Base-by-base conservation (phyloP, 2,329 filamentous ascomycete species). In the Monosporascus ibericus region DNA sequence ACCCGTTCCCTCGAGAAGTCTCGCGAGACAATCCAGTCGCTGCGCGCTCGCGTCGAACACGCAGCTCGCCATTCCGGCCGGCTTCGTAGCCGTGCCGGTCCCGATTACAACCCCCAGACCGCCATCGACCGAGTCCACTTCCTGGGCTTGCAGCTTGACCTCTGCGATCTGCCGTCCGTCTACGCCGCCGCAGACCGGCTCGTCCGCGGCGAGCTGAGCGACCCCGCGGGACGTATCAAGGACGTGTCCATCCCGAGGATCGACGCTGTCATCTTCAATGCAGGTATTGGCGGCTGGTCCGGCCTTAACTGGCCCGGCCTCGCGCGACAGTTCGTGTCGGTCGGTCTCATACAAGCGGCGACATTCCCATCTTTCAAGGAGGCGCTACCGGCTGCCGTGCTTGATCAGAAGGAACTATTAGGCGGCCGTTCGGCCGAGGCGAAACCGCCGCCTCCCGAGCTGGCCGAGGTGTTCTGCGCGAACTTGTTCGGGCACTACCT, bases 401-500 rank as follows among this genome's bases (percentile, higher is more conserved):
- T 82, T 34, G 64, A 65, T 47, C 74, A 72, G 47, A 65, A 72
- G 56, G 69, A 70, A 50, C 51, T 68, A 11, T 54, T 64, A 27
- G 60, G 58, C 6, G 27, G 48, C 11, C 17, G 44, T 78, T 5
- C 4, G 59, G 46, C 55, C 40, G 48, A 46, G 54, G 49, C 48
- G 27, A 50, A 57, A 20, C 20, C 49, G 11, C 61, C 72, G 17
- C 80, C 84, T 53, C 84, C 86, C 1, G 72, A 75, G 5, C 73
- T 99, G 1, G 92, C 90, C 3, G 79, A 90, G 59, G 84, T 96
- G 18, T 99, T 97, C 68, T 87, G 86, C 67, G 87, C 92, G 48
- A 97, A 97, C 65, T 80, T 96, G 30, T 97, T 99, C 66, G 94
- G 94, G 0, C 94, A 99, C 72, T 97, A 99, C 68, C 73, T 96